Base-by-base conservation (phyloP, 768 basidiomycete species). In the Auricularia cornea region DNA sequence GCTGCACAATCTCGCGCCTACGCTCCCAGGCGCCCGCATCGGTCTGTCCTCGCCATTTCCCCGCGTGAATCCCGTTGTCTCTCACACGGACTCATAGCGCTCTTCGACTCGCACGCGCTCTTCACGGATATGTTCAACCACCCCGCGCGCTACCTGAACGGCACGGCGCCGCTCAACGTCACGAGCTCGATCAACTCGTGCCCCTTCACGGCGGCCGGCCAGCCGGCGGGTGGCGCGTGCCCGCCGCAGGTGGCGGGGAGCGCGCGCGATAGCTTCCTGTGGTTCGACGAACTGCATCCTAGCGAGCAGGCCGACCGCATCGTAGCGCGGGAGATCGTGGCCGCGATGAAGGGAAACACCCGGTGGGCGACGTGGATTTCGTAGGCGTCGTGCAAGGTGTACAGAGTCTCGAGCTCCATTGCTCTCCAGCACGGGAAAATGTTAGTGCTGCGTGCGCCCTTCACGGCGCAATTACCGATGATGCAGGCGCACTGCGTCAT, bases 201-300 rank as follows among this genome's bases (percentile, higher is more conserved):
- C 67, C 75, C 83, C 3, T 80, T 78, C 68, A 59, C 76, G 63
- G 44, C 72, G 44, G 72, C 75, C 63, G 78, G 73, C 30, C 66
- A 65, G 18, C 66, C 68, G 62, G 66, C 65, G 12, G 70, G 70
- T 32, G 54, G 54, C 4, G 28, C 26, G 23, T 57, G 54, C 28
- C 54, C 54, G 23, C 54, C 54, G 26, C 26, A 14, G 14, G 26
- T 30, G 26, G 4, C 54, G 1, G 83, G 82, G 0, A 71, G 77
- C 0, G 84, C 74, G 18, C 68, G 73, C 16, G 85, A 86, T 66
- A 86, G 86, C 68, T 87, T 79, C 74, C 70, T 86, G 54, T 87
- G 85, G 85, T 84, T 72, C 64, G 83, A 87, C 66, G 85, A 85
- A 65, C 73, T 87, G 20, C 85, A 86, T 67, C 82, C 83, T 5